Evolutionary conservation across 345 rosid genomes (phyloP), one percentile per base, ranked within the genome.

Genomic region (Acer saccharum): DNA sequence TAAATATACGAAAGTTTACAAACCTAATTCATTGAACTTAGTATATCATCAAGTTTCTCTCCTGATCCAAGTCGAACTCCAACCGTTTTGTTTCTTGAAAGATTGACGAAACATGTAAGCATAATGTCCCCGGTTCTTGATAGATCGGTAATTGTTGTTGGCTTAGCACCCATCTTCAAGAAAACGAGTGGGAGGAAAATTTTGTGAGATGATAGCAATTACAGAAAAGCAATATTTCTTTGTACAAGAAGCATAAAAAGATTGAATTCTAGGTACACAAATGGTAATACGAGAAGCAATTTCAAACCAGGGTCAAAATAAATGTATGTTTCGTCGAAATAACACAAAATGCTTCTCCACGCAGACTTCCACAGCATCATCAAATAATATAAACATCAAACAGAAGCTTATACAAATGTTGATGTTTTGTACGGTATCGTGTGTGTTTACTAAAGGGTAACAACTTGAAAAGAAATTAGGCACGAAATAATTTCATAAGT

Each of bases 121-220:
- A 93, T 95, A 35, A 93, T 95, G 84, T 95, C 98, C 55, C 98
- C 98, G 16, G 93, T 95, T 83, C 98, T 98, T 6, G 98, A 93
- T 66, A 95, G 84, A 76, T 95, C 98, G 14, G 98, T 91, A 77
- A 91, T 87, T 76, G 98, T 95, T 60, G 90, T 88, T 57, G 98
- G 91, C 82, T 95, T 95, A 60, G 94, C 98, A 78, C 97, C 98
- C 97, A 95, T 95, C 98, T 95, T 70, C 73, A 83, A 65, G 68
- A 80, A 62, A 67, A 46, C 20, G 54, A 74, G 50, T 3, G 9
- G 9, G 48, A 72, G 21, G 16, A 65, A 65, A 78, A 78, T n/a
- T 17, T 29, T 65, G 52, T 71, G 13, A 74, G 55, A 25, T 32
- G n/a, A 71, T 44, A 52, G 72, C 4, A 39, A 12, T 35, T 10